Evolutionary conservation across 2,329 filamentous ascomycete species (phyloP).

Genomic region (Colletotrichum sp.): DNA sequence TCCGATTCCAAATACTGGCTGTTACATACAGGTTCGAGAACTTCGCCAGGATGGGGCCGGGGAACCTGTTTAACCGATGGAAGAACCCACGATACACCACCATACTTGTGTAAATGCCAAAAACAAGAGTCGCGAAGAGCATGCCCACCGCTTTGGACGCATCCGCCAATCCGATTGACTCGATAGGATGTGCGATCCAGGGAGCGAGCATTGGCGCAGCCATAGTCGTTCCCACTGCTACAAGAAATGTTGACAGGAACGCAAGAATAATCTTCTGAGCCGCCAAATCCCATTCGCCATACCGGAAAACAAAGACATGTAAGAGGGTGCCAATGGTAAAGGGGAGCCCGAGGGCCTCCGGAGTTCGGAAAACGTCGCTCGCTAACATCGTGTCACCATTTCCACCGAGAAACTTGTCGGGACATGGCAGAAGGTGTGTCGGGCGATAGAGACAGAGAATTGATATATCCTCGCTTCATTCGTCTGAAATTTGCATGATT

Average conservation of each 20-base stretch:
- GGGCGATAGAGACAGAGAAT: background rate
- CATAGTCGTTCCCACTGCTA: background rate
- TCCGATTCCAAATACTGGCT: conserved; percentile 20
- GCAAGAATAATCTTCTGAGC: conserved; percentile 1
- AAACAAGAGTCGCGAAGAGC: background rate
- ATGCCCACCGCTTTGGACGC: background rate
- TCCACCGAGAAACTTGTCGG: background rate
- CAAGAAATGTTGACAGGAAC: background rate
- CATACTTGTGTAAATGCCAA: conserved; percentile 24
- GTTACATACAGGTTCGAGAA: conserved; percentile 26
- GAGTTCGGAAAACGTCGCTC: background rate
- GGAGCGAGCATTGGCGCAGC: background rate
- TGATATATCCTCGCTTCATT: background rate
- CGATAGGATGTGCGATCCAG: background rate
- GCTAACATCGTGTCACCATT: background rate
- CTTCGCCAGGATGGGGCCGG: conserved; percentile 28
- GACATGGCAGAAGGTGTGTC: accelerated
- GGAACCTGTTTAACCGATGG: conserved; percentile 29
- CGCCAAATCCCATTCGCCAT: conserved; percentile 29
- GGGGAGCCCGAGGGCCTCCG: background rate
- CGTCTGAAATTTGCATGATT: background rate
- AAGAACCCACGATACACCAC: conserved; percentile 24
- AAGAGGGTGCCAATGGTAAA: conserved; percentile 2
- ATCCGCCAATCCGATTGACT: background rate
- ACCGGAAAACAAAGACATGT: conserved; percentile 24